A percentile compares a stretch with the other conserved stretches of the same genome.
These are phyloP conservation scores for Tetratostichococcus sp. DNA, from an alignment of 139 green algal species.

Conservation along the genomic window DNA sequence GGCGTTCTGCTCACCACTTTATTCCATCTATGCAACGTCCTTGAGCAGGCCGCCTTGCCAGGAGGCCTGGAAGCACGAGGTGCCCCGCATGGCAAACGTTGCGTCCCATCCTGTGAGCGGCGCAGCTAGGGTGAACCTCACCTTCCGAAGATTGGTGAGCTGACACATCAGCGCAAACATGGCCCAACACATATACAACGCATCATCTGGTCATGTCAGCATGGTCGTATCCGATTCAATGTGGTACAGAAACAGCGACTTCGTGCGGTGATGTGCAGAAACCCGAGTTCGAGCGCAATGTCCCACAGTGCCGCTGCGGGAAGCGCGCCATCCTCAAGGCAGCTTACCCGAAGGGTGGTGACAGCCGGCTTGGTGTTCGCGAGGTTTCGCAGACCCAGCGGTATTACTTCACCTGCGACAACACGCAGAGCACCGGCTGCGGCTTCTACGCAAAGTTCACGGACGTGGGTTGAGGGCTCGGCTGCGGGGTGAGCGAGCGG, in stretches of 20 bases:
- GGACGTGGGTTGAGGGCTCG: neutral
- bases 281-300: no score
- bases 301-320: slow-evolving; percentile 24
- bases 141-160: slow-evolving; percentile 26
- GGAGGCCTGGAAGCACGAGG: slow-evolving; percentile 29
- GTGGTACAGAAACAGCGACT: no score
- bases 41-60: slow-evolving; percentile 16
- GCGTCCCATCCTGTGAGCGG: slow-evolving; percentile 13
- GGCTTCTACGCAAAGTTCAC: neutral
- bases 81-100: slow-evolving; percentile 18
- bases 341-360: neutral
- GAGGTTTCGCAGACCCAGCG: neutral
- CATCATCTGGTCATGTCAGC: no score
- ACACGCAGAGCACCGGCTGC: neutral
- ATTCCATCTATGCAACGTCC: no score
- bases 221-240: no score
- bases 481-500: no score
- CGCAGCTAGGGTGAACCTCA: slow-evolving; percentile 30
- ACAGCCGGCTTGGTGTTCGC: neutral
- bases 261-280: no score
- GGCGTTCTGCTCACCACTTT: no score
- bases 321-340: slow-evolving; percentile 19
- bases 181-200: no score
- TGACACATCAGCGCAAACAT: slow-evolving; percentile 3
- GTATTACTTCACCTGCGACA: neutral